Base-by-base conservation (phyloP, 2,329 filamentous ascomycete genomes). In the Trichoderma koningiopsis region DNA sequence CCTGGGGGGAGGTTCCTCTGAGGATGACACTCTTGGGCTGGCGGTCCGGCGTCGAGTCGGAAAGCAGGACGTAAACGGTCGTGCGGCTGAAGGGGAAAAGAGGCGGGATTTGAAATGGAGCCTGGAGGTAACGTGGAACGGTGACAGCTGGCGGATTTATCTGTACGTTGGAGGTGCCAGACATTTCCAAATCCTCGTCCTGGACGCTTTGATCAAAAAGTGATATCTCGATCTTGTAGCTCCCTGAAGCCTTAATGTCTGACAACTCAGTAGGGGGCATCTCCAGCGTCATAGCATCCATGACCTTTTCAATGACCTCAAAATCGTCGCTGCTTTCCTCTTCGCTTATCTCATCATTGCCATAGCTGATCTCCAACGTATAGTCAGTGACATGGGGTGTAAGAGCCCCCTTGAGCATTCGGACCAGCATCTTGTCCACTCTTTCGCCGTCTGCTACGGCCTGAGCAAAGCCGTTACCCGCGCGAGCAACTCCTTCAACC, bases 341-440 rank as follows among this genome's bases (percentile, higher is more conserved):
- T 8, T 43, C 68, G 6, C 70, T 69, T 5, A 70, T 19, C 0
- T 65, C 33, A 8, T 49, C 37, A 2, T 10, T 31, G 0, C 27
- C 71, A 72, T 91, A 92, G 66, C 88, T 86, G 70, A 92, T 79
- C 73, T 91, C 87, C 1, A 93, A 79, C 0, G 81, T 83, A 74
- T 89, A 92, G 74, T 92, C 85, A 19, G 80, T 84, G 56, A 92
- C 82, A 71, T 92, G 90, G 0, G 90, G 89, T 2, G 86, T 88
- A 24, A 93, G 78, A 0, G 90, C 88, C 0, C 87, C 91, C 75
- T 91, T 92, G 68, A 94, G 81, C 91, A 94, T 93, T 2, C 91
- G 85, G 2, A 93, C 84, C 0, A 93, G 84, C 75, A 91, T 91
- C 72, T 81, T 86, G 73, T 91, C 88, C 78, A 92, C 87, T 74